Evolutionary conservation across 2,329 filamentous ascomycete genomes (phyloP).

Genomic region (Xylaria sp.): DNA sequence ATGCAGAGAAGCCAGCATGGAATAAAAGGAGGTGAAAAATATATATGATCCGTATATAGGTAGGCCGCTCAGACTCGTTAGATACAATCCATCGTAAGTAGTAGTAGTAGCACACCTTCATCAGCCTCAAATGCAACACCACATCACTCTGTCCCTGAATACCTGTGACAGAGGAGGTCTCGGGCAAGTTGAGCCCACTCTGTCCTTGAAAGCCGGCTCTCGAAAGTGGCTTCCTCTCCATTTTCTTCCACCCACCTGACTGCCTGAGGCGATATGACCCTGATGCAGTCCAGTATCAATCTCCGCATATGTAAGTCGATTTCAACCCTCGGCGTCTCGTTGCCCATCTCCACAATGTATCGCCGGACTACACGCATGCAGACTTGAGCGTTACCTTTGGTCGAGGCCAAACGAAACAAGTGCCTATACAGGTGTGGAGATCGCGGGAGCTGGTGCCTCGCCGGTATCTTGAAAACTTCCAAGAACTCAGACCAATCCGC

Average conservation of each 20-base stretch:
- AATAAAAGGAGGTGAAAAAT: background rate
- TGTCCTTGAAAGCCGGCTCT: conserved; percentile 13
- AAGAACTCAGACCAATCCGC: conserved; percentile 54
- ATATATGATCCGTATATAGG: background rate
- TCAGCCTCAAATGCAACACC: background rate
- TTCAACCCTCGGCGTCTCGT: conserved; percentile 47
- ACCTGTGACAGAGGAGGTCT: conserved; percentile 16
- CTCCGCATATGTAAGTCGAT: conserved; percentile 41
- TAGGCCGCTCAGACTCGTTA: background rate
- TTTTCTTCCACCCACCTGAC: conserved; percentile 28
- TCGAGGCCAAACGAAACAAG: conserved; percentile 46
- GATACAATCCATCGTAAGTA: background rate
- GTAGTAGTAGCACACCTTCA: background rate
- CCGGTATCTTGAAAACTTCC: conserved; percentile 53
- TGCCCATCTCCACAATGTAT: conserved; percentile 54
- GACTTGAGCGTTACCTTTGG: conserved; percentile 37
- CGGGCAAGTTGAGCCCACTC: conserved; percentile 33
- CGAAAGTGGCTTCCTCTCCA: too few species aligned
- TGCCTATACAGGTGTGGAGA: conserved; percentile 50
- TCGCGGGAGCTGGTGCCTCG: conserved; percentile 45
- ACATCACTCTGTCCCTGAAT: background rate
- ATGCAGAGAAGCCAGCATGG: too few species aligned
- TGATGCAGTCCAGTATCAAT: conserved; percentile 50
- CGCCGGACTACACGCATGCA: conserved; percentile 47
- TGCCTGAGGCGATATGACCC: conserved; percentile 49